Base-by-base conservation (phyloP, 306 rosid genomes). In the Vigna nakashimae region DNA sequence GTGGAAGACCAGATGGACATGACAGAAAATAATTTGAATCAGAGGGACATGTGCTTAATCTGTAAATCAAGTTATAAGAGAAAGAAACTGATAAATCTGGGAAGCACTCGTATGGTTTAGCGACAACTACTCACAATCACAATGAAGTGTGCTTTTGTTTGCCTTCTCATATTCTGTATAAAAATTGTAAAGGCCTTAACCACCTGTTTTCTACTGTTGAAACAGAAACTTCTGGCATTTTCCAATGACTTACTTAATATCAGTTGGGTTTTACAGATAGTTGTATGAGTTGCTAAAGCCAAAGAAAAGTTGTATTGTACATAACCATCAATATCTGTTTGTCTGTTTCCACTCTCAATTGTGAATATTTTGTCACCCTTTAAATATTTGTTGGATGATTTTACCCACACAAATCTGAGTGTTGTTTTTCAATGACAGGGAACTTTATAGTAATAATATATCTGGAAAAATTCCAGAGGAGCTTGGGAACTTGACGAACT, bases 371-470 rank as follows among this genome's bases (percentile, higher is more conserved):
- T 49, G 40, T 74, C 55, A 30, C 36, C 56, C 55, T 46, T 63
- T 73, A 49, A 66, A 45, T 58, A 51, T 72, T 72, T 66, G 36
- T 38, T 20, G 62, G 50, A 72, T 66, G 10, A 55, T 51, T 73
- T 77, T 77, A 7, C 64, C 56, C 67, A 51, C 48, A 40, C 70
- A 60, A 81, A 74, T 56, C 36, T 80, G 51, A 59, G 13, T 26
- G 48, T 28, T 15, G 50, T 30, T 15, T 55, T 71, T 81, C 76
- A 55, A 64, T 80, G 67, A 59, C 93, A 92, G 97, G 92, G 97
- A 92, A 78, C 96, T 90, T 76, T 92, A 90, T 79, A 89, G 96
- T 60, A 90, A 92, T 71, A 86, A 83, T 57, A 87, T 92, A 83
- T 80, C 72, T 63, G 96, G 97, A 75, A 86, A 12, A 80, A 83